A percentile compares a stretch with the other conserved stretches of the same genome.
These are phyloP conservation scores for Lithospermum erythrorhizon DNA, from an alignment of 257 asterid species.

Conservation along the genomic window DNA sequence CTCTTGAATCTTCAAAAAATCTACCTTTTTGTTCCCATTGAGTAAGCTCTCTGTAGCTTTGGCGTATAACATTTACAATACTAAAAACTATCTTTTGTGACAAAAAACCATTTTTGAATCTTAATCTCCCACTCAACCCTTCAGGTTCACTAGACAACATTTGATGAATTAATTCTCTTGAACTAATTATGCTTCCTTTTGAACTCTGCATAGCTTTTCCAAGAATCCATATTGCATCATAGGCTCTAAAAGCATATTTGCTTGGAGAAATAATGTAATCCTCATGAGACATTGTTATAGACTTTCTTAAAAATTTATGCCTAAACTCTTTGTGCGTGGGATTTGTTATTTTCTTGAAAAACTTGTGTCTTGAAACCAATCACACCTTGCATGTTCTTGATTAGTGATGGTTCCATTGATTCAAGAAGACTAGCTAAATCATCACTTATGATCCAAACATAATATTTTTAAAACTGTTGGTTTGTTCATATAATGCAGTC, in stretches of 20 bases:
- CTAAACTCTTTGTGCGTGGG: too few species aligned
- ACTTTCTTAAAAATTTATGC: too few species aligned
- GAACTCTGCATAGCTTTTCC: constrained; percentile 15
- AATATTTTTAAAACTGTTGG: constrained; percentile 16
- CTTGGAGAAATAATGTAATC: constrained; percentile 28
- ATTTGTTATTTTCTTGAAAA: constrained; percentile 3
- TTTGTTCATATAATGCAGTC: constrained; percentile 27
- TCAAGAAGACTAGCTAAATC: constrained; percentile 31
- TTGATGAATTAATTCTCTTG: constrained; percentile 2
- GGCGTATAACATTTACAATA: constrained; percentile 46
- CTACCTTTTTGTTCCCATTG: constrained; percentile 42
- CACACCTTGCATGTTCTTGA: constrained; percentile 38
- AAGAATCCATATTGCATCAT: constrained; percentile 27
- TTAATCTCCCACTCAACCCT: constrained; percentile 11
- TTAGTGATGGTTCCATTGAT: constrained; percentile 23
- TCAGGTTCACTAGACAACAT: not conserved
- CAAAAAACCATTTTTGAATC: constrained; percentile 27
- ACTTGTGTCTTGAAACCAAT: constrained; percentile 28
- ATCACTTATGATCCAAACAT: constrained; percentile 24
- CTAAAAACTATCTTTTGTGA: constrained; percentile 23
- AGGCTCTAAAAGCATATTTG: constrained; percentile 28
- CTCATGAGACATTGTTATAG: constrained; percentile 15
- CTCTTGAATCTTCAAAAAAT: constrained; percentile 15
- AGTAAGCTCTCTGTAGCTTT: constrained; percentile 33
- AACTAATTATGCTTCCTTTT: constrained; percentile 5